These are phyloP conservation scores for Huiozyma naganishii DNA, from an alignment of 805 yeast genomes.

Conservation along the genomic window DNA sequence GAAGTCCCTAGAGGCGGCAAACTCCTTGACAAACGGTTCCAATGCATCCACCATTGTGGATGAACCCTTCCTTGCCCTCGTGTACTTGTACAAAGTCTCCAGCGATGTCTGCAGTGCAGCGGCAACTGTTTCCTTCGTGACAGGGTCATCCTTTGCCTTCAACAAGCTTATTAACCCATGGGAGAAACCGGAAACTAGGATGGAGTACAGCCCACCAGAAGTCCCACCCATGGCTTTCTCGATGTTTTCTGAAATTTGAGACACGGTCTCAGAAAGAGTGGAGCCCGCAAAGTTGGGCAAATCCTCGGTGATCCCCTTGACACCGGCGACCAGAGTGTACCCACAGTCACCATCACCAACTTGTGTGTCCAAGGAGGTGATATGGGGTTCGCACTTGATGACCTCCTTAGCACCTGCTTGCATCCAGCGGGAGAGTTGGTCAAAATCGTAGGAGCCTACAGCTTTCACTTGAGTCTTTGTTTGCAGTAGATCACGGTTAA, in stretches of 20 bases:
- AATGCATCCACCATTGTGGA: constrained; percentile 83
- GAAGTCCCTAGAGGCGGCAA: constrained; percentile 41
- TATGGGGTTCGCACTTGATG: constrained; percentile 63
- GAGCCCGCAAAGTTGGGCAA: constrained; percentile 33
- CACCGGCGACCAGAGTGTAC: constrained; percentile 77
- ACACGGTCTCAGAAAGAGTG: constrained; percentile 43
- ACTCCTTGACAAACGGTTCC: constrained; percentile 70
- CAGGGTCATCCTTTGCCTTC: constrained; percentile 18
- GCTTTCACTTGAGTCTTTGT: constrained; percentile 25
- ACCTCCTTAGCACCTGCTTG: constrained; percentile 41
- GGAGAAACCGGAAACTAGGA: constrained; percentile 69
- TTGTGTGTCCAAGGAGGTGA: constrained; percentile 73
- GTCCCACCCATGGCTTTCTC: constrained; percentile 97
- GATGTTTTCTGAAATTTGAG: constrained; percentile 70
- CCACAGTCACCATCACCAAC: constrained; percentile 99
- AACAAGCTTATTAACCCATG: constrained; percentile 32
- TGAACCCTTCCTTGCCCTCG: constrained; percentile 82
- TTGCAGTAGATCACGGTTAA: constrained; percentile 22
- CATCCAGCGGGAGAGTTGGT: constrained; percentile 29
- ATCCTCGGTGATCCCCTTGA: constrained; percentile 52
- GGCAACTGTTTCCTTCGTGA: constrained; percentile 32
- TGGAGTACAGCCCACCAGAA: constrained; percentile 87
- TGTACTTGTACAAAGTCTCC: constrained; percentile 68
- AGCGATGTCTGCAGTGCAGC: constrained; percentile 48
- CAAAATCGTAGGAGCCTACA: constrained; percentile 30